These are phyloP conservation scores for Salix viminalis DNA, from an alignment of 345 rosid genomes.

Conservation along the genomic window DNA sequence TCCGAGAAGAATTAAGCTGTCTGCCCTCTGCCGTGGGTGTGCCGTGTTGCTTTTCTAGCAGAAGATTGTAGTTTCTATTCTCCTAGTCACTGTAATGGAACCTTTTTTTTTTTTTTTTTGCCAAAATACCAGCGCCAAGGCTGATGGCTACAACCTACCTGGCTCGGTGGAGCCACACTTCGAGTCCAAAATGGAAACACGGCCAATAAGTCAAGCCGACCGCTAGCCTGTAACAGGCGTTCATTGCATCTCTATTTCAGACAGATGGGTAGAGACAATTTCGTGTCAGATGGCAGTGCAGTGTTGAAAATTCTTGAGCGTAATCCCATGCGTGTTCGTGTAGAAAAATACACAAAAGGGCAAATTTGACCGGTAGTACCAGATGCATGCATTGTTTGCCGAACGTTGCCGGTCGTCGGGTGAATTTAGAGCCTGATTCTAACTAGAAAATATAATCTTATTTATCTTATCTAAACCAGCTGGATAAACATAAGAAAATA, in stretches of 20 bases:
- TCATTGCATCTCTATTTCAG: neutral
- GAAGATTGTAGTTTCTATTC: too few species aligned
- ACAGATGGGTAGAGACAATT: neutral
- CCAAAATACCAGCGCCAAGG: neutral
- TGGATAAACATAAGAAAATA: too few species aligned
- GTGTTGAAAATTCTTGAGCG: neutral
- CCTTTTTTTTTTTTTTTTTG: too few species aligned
- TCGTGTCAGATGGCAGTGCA: neutral
- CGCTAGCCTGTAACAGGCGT: neutral
- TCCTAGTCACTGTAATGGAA: too few species aligned
- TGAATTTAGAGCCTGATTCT: too few species aligned
- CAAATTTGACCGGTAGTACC: neutral
- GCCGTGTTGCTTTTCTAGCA: too few species aligned
- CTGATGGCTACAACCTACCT: neutral
- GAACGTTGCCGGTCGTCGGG: too few species aligned
- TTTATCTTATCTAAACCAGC: too few species aligned
- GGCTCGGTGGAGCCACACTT: neutral
- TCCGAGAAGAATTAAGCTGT: too few species aligned
- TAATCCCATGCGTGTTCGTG: neutral
- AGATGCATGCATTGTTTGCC: neutral
- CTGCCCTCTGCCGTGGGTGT: too few species aligned
- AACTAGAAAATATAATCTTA: too few species aligned
- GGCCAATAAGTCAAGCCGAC: slow-evolving; percentile 2
- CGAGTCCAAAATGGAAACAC: neutral
- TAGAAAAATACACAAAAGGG: neutral